Evolutionary conservation across 2,329 filamentous ascomycete genomes (phyloP), one percentile per base, ranked within the genome.

Genomic region (Hypocreales sp.): DNA sequence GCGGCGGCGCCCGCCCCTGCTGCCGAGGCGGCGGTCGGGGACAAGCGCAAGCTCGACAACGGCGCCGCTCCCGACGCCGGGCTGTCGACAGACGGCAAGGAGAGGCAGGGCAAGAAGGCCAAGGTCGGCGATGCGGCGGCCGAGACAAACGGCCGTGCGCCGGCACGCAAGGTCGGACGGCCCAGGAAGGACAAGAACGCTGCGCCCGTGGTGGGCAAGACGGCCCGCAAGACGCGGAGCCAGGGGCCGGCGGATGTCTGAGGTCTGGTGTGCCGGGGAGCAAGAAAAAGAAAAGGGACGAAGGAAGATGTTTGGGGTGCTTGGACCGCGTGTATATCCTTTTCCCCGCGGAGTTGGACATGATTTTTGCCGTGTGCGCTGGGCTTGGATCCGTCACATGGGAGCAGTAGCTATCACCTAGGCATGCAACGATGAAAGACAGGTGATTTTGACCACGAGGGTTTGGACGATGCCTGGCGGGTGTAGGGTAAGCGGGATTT

Each of bases 141-240:
- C 19, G 37, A 40, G 14, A 37, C 37, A 15, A 42, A 41, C 5
- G 36, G 28, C 5, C n/a, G n/a, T n/a, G 27, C 26, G 11, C 26
- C 38, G 11, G 31, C 38, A 10, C 43, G 44, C 19, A 53, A 48
- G 35, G 36, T 33, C 11, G 36, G 40, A 7, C 42, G 40, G 17
- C 35, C 40, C 8, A 54, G 46, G 38, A 56, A 53, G 34, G 47
- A 51, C 10, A 56, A 56, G 40, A 56, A 47, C 31, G 32, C 36
- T n/a, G 28, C 38, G 13, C 40, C 47, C 0, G 28, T 35, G 3
- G 48, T 48, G 11, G 55, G 55, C 12, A 48, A 33, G 30, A 55
- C 56, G 6, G 45, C 47, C 24, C 47, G 55, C 23, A 58, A 57
- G 49, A 59, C 55, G 7, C 47, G 56, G 26, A 59, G 56, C 32